phyloP scores from a whole-genome alignment of 495 filamentous ascomycete genomes.

The Penicillium steckii region DNA sequence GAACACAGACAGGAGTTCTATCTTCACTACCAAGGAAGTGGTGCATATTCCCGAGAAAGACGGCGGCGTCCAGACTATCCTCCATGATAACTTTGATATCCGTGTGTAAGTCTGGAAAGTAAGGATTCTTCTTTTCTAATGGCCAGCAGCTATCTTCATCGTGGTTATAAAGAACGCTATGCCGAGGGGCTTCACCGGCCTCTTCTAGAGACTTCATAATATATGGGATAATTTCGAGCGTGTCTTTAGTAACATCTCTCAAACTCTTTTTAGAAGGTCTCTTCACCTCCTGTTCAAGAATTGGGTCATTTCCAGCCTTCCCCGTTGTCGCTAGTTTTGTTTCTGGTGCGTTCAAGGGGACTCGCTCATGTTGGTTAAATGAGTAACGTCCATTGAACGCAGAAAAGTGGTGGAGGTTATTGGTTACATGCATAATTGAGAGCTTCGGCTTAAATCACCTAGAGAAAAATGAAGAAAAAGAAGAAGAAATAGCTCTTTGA shows the following conservation, averaged over 20 bases:
- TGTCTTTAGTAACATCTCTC: constrained; percentile 15
- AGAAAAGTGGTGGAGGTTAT: too few species aligned
- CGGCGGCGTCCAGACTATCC: constrained; percentile 52
- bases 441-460: too few species aligned
- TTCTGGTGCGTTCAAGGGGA: too few species aligned
- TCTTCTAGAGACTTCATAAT: not conserved
- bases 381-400: too few species aligned
- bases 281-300: not conserved
- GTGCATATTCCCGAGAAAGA: constrained; percentile 29
- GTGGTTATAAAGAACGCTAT: not conserved
- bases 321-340: too few species aligned
- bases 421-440: too few species aligned
- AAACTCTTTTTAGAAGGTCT: not conserved
- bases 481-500: too few species aligned
- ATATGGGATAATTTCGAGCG: constrained; percentile 13
- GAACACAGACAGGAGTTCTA: constrained; percentile 46
- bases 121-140: not conserved
- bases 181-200: not conserved
- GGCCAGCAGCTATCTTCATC: not conserved
- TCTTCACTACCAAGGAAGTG: constrained; percentile 4
- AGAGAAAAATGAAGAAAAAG: too few species aligned
- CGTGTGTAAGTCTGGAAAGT: constrained; percentile 21
- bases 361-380: too few species aligned
- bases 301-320: not conserved
- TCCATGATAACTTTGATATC: constrained; percentile 43